Evolutionary conservation across 2,329 filamentous ascomycete genomes (phyloP), one percentile per base, ranked within the genome.

Genomic region (Calonectria pteridis): DNA sequence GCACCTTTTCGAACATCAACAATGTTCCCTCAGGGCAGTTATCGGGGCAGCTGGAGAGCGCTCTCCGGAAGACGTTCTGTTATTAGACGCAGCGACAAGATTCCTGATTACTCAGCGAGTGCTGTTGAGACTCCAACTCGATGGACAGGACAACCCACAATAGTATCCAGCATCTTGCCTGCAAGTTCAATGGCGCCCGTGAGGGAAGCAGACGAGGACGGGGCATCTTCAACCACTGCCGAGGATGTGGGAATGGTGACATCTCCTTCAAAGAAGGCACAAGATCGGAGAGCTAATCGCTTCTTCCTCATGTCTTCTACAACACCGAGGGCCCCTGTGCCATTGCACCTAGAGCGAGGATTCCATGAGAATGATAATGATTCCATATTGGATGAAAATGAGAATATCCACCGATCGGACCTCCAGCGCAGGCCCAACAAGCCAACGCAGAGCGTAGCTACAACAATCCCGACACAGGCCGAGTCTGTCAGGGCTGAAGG

Each of bases 71-170:
- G 78, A 66, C 78, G 78, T 20, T 76, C 79, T 18, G 70, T 79
- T 20, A 72, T 75, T 16, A 79, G 72, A 63, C 79, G 80, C 50
- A 74, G 75, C 9, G 76, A 79, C 28, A 73, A 75, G 31, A 71
- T 69, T 11, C 76, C 73, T 23, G 78, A 80, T 46, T 75, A 77
- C 40, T 59, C 75, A 1, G 69, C 72, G 26, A 80, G 75, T 58
- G 71, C 78, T 9, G 69, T 85, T 18, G 84, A 85, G 62, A 89
- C 87, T 10, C 87, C 87, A 2, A 88, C 86, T n/a, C 86, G 86
- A 64, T 85, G 86, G 83, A 87, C 86, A 3, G 85, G 88, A 4
- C 81, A 84, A 65, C 81, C 84, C 9, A 81, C 84, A 35, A 82
- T 85, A 6, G 82, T 85, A 73, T 79, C 83, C 9, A 84, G 82